Evolutionary conservation across 371 early-diverging fungal species (phyloP).

Genomic region (Actinomucor elegans): DNA sequence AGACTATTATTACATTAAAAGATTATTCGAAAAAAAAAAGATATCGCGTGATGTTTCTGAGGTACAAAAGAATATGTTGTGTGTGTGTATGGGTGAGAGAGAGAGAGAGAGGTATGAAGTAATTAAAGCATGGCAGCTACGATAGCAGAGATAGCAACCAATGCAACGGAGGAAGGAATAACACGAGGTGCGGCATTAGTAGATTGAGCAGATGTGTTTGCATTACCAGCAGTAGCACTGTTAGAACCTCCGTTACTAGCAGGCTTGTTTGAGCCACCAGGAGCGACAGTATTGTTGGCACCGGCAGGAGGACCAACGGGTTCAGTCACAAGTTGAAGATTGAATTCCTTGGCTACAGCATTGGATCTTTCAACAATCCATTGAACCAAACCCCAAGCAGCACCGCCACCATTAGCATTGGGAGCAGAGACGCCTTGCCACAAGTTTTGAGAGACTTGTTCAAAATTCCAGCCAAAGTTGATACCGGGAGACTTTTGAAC

Average conservation of each 20-base stretch:
- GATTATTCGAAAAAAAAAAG: not conserved
- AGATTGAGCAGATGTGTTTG: conserved; percentile 11
- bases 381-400: conserved; percentile 46
- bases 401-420: conserved; percentile 48
- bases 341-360: conserved; percentile 42
- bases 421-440: conserved; percentile 33
- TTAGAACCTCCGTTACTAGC: not conserved
- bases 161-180: conserved; percentile 9
- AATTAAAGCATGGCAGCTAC: conserved; percentile 2
- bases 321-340: conserved; percentile 31
- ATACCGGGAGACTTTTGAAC: conserved; percentile 55
- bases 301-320: conserved; percentile 43
- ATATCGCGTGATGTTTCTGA: not conserved
- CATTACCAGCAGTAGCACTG: not conserved
- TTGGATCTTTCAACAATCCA: conserved; percentile 27
- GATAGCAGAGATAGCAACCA: conserved; percentile 15
- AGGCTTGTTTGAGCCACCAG: not conserved
- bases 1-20: conserved; percentile 11
- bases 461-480: conserved; percentile 51
- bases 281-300: not conserved
- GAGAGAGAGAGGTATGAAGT: not conserved
- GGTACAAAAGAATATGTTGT: not conserved
- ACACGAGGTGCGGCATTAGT: conserved; percentile 9
- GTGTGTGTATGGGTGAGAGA: not conserved
- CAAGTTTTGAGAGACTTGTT: conserved; percentile 45